Evolutionary conservation across 306 rosid genomes (phyloP).

Genomic region (Cajanus cajan): DNA sequence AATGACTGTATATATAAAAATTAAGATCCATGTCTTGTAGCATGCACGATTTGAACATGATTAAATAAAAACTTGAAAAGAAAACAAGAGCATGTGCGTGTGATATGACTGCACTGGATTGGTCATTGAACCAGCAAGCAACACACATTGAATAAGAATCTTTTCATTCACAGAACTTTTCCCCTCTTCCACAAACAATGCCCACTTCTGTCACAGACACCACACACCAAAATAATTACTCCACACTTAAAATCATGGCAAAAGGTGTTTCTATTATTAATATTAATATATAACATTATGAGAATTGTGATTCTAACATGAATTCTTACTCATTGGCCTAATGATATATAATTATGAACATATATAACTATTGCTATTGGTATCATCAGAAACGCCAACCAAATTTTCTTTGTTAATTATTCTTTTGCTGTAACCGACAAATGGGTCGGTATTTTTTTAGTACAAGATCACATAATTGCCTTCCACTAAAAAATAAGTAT

Average conservation of each 20-base stretch:
- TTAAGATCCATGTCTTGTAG: too few species aligned
- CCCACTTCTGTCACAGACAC: not conserved
- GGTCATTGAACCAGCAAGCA: not conserved
- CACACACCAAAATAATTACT: not conserved
- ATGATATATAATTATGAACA: not conserved
- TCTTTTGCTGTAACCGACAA: not conserved
- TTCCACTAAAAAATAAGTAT: too few species aligned
- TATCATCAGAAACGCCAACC: too few species aligned
- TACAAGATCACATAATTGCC: too few species aligned
- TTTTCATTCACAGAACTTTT: slow-evolving; percentile 1
- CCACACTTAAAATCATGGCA: not conserved
- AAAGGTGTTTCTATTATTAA: not conserved
- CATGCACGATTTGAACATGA: too few species aligned
- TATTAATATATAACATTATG: not conserved
- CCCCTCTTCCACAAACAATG: not conserved
- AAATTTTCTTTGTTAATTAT: too few species aligned
- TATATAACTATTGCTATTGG: not conserved
- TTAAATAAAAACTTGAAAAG: not conserved
- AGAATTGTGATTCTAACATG: not conserved
- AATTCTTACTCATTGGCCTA: not conserved
- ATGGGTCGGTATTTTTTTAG: too few species aligned
- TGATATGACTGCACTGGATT: slow-evolving; percentile 2
- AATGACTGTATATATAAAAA: too few species aligned
- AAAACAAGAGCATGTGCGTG: not conserved
- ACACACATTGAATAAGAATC: not conserved